Conservation (phyloP, 1,284 basidiomycete species). For the Ceratobasidium sp. region DNA sequence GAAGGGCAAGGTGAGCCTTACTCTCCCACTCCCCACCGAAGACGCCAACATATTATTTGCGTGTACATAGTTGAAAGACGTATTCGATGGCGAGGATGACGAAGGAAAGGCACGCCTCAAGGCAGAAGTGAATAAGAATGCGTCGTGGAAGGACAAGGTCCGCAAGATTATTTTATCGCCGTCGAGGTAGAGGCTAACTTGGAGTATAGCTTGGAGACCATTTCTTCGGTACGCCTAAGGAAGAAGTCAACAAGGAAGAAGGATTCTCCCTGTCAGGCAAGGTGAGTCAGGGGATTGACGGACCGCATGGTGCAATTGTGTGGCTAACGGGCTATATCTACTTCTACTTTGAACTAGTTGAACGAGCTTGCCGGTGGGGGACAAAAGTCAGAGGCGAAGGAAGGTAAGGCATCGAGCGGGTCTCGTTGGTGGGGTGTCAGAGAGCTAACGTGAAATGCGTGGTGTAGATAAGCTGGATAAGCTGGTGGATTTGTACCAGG, state of each 20-base stretch:
- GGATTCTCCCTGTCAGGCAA: constrained; percentile 35
- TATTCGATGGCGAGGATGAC: constrained; percentile 40
- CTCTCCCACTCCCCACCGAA: neutral
- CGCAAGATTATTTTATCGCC: neutral
- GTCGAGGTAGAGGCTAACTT: neutral
- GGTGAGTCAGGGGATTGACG: neutral
- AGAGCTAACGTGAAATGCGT: neutral
- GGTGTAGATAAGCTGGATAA: constrained; percentile 33
- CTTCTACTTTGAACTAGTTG: neutral
- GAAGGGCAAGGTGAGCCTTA: constrained; percentile 27
- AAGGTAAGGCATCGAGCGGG: constrained; percentile 7
- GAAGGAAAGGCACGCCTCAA: constrained; percentile 40
- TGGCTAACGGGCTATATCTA: too few relatives aligned
- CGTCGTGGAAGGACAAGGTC: constrained; percentile 34
- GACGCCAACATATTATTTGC: neutral
- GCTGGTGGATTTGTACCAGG: constrained; percentile 47
- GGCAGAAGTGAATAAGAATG: constrained; percentile 34
- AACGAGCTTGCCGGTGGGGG: constrained; percentile 41
- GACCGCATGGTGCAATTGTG: neutral
- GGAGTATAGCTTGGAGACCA: constrained; percentile 27
- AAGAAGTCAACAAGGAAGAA: constrained; percentile 39
- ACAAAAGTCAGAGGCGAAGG: constrained; percentile 35
- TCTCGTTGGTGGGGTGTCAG: neutral
- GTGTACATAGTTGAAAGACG: constrained; percentile 23
- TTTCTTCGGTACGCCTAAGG: constrained; percentile 34